Evolutionary conservation across 2,329 filamentous ascomycete genomes (phyloP), one percentile per base, ranked within the genome.

Genomic region (Dothistroma pini): DNA sequence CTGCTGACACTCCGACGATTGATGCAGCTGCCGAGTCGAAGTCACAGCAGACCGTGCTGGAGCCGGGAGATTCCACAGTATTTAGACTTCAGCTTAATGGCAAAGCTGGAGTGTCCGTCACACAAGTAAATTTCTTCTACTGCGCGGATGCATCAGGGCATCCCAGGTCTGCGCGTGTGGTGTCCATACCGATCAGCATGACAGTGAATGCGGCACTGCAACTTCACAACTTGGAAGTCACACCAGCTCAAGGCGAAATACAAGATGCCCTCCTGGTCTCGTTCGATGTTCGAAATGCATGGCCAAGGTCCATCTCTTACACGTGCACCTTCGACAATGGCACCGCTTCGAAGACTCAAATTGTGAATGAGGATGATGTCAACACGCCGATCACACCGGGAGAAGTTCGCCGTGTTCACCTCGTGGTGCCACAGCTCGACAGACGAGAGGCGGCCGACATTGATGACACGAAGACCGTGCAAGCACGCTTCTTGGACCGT

Each of bases 181-280:
- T 96, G 16, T 87, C 88, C 19, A 80, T 96, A 31, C 89, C 91
- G 14, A 79, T 97, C 60, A 90, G 89, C 0, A 85, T 97, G 16
- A 97, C 93, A 5, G 93, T 97, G 53, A 97, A 97, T 71, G 90
- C 92, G 3, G 95, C 91, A 70, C 82, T 97, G 29, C 91, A 97
- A 70, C 80, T 97, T 10, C 83, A 87, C 35, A 84, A 91, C 41
- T 86, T 93, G 66, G 93, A 97, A 70, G 82, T 96, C 19, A 75
- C 95, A 35, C 87, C 91, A 16, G 70, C 75, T 59, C 63, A 81
- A 74, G 70, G 79, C 69, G 66, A 85, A 56, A 85, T 91, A 47
- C 19, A 58, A 16, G 48, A 54, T 34, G 87, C 91, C 70, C 96
- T 91, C 70, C 80, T 96, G 41, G 77, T 96, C 2, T 79, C 95